Base-by-base conservation (phyloP, 2,329 filamentous ascomycete species). In the Orbilia blumenaviensis region DNA sequence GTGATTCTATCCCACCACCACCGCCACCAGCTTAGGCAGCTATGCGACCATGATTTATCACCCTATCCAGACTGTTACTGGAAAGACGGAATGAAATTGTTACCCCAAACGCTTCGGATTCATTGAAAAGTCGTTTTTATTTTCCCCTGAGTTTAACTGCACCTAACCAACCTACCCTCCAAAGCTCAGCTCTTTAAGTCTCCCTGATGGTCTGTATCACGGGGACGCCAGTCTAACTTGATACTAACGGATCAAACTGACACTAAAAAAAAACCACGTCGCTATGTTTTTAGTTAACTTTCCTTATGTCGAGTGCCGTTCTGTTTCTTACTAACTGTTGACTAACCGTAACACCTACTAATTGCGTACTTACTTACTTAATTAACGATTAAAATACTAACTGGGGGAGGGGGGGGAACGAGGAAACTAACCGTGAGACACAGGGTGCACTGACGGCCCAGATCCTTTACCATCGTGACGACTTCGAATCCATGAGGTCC, bases 1-100 rank as follows among this genome's bases (percentile, higher is more conserved):
- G 48, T 18, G 67, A 69, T 27, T 66, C 69, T 12, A 76, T 78
- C 0, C 78, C 79, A 21, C 78, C 79, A 9, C 79, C 79, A 3
- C 79, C 79, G 10, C 79, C 79, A 29, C 66, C 67, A 27, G 60
- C 58, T 18, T 72, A 50, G 46, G 48, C 9, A 9, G 12, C 6
- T 7, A 18, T 10, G 16, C 16, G 61, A 41, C 7, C 34, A 34
- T 2, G 2, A 25, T 16, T 21, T 6, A 34, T 34, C 29, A 34
- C 29, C 10, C 3, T 18, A 2, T 3, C n/a, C 10, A 41, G 41
- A 52, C 42, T 46, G 38, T 12, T 56, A 10, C 8, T 32, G 16
- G 58, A 58, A 58, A 12, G 32, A 56, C 52, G 50, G 63, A 58
- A 48, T 56, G 52, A 56, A 67, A 21, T 46, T 67, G 63, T 58